Evolutionary conservation across 257 asterid genomes (phyloP), one percentile per base, ranked within the genome.

Genomic region (Solanum medicagineum): DNA sequence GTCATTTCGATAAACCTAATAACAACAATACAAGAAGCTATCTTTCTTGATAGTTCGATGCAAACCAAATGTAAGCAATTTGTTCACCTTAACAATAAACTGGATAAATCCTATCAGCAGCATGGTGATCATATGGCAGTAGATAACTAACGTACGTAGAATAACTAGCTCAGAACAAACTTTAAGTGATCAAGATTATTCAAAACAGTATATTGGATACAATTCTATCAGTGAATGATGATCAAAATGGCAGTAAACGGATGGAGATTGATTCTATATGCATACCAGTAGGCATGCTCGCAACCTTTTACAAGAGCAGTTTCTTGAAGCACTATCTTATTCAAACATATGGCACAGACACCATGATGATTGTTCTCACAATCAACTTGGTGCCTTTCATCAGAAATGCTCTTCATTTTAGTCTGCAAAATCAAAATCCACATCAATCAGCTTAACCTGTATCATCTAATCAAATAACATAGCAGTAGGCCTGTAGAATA

Each of bases 261-360:
- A 84, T 89, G 40, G 60, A 77, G 63, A 85, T 32, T 24, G 51
- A 42, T 63, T 83, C 26, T 49, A 45, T 83, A 10, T 84, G 94
- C 98, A 88, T 92, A 96, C 99, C 98, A 96, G 96, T 95, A 94
- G 86, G 97, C 97, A 84, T 96, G 99, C 96, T 96, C 98, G 97
- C 99, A 96, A 88, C 99, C 98, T 95, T 96, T 96, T 84, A 96
- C 94, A 84, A 96, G 94, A 55, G 98, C 99, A 63, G 97, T 95
- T 87, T 96, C 98, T 85, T 94, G 93, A 68, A 95, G 97, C 83
- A 69, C 83, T 79, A 96, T 95, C 90, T 89, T 91, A 87, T 92
- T 88, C 90, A 94, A 89, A 87, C 99, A 96, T 84, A 96, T 91
- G 15, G 98, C 95, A 88, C 99, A 96, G 71, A 84, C 82, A 45